Percentiles rank a stretch among this genome's conserved stretches.
phyloP scores from a whole-genome alignment of 2,329 filamentous ascomycete species.

The Penicillium capsulatum region DNA sequence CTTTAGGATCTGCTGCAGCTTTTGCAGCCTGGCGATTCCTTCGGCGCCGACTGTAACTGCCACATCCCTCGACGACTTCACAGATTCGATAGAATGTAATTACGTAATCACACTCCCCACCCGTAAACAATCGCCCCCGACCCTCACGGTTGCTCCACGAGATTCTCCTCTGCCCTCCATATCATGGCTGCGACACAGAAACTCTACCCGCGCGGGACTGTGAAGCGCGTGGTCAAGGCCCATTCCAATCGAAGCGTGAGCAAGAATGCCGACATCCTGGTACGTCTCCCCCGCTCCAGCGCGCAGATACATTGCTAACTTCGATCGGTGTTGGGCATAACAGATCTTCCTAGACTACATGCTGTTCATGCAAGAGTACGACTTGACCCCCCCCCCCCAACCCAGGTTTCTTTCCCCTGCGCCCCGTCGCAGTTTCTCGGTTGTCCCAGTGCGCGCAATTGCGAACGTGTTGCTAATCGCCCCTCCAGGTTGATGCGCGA shows the following conservation, averaged over 20 bases:
- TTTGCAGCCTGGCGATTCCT: conserved; percentile 30
- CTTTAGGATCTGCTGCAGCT: conserved; percentile 28
- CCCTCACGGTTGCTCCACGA: no score
- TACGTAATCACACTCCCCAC: background rate
- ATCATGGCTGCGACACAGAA: conserved; percentile 63
- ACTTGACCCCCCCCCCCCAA: conserved; percentile 6
- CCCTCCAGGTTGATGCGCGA: conserved; percentile 67
- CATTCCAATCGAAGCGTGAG: conserved; percentile 75
- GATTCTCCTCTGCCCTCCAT: no score
- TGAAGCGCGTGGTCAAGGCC: conserved; percentile 87
- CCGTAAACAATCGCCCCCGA: conserved; percentile 7
- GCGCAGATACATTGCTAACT: conserved; percentile 3
- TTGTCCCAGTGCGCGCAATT: no score
- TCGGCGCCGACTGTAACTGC: conserved; percentile 11
- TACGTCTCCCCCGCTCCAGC: conserved; percentile 41
- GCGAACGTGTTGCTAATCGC: conserved; percentile 6
- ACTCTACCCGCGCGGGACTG: conserved; percentile 74
- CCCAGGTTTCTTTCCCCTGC: no score
- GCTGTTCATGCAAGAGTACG: conserved; percentile 68
- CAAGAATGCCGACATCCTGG: conserved; percentile 82
- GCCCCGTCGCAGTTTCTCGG: no score
- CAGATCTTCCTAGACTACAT: conserved; percentile 83
- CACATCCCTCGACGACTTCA: no score
- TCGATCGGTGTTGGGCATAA: background rate
- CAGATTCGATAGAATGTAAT: background rate